Evolutionary conservation across 2,329 filamentous ascomycete species (phyloP), one percentile per base, ranked within the genome.

Genomic region (Daldinia sp.): DNA sequence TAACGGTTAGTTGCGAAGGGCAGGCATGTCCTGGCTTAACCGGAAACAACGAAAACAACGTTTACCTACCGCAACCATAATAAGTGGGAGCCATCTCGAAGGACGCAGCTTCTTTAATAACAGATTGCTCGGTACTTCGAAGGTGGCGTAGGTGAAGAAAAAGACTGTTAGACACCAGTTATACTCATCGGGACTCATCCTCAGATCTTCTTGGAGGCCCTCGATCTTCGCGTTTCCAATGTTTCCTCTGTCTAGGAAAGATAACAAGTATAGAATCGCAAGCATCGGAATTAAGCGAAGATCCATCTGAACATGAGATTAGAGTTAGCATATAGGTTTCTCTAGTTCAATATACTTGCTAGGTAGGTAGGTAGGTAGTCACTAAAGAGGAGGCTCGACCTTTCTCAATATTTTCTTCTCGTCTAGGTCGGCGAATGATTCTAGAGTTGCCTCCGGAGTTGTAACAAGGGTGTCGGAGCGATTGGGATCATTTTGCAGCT

Each of bases 131-230:
- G 92, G 82, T 0, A 91, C 87, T 76, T 95, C 92, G 70, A 93
- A 93, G 20, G 91, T 83, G 1, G 91, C 85, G 76, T 96, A 97
- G 1, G 90, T 90, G 70, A 95, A 88, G 83, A 95, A 96, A 83
- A 97, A 96, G 68, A 93, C 87, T 4, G 84, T 85, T 5, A 91
- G 83, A 55, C 88, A 76, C 74, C 88, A 84, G 78, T 94, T 94
- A 80, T 94, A 96, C 76, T 93, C 86, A 63, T 88, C 84, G 4
- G 86, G 78, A 0, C 85, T 86, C 83, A 94, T 88, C 13, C 84
- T 68, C 15, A 87, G 76, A 60, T 86, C 83, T 65, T 88, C 81
- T 48, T 84, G 81, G 0, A 88, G 79, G 1, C 84, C 85, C 72
- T 86, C 85, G 58, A 92, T 90, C 78, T 91, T 92, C 12, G 90